A percentile compares a stretch with the other conserved stretches of the same genome.
phyloP scores from a whole-genome alignment of 352 stramenopile species.

The Pseudoperonospora humuli region DNA sequence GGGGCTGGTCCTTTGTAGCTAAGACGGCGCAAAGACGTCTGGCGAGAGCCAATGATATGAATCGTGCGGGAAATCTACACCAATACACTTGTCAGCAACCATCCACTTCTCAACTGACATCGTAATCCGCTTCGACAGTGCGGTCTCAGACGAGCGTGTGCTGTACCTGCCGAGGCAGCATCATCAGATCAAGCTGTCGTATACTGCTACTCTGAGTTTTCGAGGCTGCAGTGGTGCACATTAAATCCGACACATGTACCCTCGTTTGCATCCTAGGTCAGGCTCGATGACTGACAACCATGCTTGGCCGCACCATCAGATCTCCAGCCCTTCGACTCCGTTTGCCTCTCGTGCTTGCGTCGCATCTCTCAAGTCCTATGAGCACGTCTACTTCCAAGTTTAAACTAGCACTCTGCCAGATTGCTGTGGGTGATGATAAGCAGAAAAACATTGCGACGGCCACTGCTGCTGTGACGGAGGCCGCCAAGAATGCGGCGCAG shows the following conservation, averaged over 20 bases:
- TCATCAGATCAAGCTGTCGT: no score
- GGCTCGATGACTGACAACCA: background rate
- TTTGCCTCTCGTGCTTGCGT: constrained; percentile 10
- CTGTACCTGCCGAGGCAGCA: constrained; percentile 17
- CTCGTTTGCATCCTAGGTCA: constrained; percentile 2
- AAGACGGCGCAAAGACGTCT: constrained; percentile 36
- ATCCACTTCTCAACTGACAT: no score
- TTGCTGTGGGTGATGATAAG: constrained; percentile 88
- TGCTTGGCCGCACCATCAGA: constrained; percentile 25
- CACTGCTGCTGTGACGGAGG: constrained; percentile 50
- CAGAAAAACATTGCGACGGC: constrained; percentile 76
- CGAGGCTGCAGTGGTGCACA: constrained; percentile 4
- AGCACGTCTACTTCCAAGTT: constrained; percentile 49
- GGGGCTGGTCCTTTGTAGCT: constrained; percentile 57
- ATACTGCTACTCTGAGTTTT: no score
- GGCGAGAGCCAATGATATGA: constrained; percentile 30
- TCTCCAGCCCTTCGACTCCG: constrained; percentile 16
- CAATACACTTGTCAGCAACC: background rate
- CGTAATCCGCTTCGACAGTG: no score
- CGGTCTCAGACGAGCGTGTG: background rate
- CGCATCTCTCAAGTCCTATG: constrained; percentile 27
- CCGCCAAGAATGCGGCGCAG: constrained; percentile 71
- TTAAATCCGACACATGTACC: background rate
- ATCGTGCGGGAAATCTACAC: constrained; percentile 24
- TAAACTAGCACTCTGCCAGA: constrained; percentile 94